Evolutionary conservation across 768 basidiomycete genomes (phyloP), one percentile per base, ranked within the genome.

Genomic region (Boletus rufocinnamomeus): DNA sequence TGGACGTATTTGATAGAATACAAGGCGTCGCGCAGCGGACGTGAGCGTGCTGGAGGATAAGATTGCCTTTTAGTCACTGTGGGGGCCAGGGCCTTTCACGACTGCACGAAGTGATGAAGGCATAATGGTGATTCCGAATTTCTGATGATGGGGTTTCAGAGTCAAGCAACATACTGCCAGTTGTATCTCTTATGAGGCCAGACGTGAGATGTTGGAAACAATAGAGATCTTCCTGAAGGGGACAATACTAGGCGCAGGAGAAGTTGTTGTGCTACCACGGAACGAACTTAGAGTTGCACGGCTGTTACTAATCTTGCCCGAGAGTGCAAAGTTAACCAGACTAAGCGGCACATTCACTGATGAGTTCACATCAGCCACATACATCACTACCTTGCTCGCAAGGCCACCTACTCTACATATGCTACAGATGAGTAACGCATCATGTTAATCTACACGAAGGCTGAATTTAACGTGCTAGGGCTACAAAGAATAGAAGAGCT

Each of bases 1-100:
- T n/a, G n/a, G n/a, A n/a, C n/a, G n/a, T n/a, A n/a, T n/a, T 19
- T 28, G 28, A 21, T 46, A 54, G 35, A 72, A 59, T 67, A 71
- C 61, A 69, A 73, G 32, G 64, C 17, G 41, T 47, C 43, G 44
- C 25, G 27, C 48, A 32, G 6, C 19, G 19, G 10, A 19, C n/a
- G 35, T 13, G 52, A 49, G 50, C 3, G 38, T 23, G 28, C 41
- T n/a, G 0, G 32, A 50, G 48, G 45, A 58, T 45, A 38, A 23
- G 35, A 17, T 23, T 23, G 23, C 19, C 40, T 14, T 21, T 43
- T 27, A 14, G 51, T 56, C 40, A 34, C 38, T 21, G 28, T 30
- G 56, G 58, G n/a, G n/a, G n/a, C n/a, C n/a, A 23, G 46, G 45
- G 32, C 27, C 28, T 17, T 14, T 54, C 16, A 23, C 28, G 23